These are phyloP conservation scores for Candida orba DNA, from an alignment of 805 yeast genomes.

Conservation along the genomic window DNA sequence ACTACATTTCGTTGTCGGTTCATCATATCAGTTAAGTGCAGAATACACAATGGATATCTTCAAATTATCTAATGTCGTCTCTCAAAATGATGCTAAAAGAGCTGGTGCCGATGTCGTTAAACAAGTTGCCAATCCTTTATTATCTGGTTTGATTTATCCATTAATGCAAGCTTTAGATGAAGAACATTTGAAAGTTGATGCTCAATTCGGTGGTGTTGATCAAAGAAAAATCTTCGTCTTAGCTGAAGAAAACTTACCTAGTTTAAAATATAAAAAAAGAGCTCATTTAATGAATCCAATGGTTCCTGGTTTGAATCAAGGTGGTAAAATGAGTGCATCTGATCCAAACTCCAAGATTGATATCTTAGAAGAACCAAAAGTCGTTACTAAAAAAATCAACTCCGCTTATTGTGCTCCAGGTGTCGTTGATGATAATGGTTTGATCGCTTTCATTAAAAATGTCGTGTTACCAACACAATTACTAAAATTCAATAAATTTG, in stretches of 20 bases:
- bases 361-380: conserved; percentile 79
- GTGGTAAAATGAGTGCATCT: conserved; percentile 98
- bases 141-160: conserved; percentile 93
- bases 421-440: conserved; percentile 82
- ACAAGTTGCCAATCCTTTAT: conserved; percentile 89
- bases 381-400: conserved; percentile 82
- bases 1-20: conserved; percentile 77
- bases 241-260: conserved; percentile 88
- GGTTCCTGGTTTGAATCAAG: conserved; percentile 97
- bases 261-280: conserved; percentile 90
- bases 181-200: conserved; percentile 80
- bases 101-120: conserved; percentile 99
- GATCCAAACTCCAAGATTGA: conserved; percentile 98
- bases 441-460: conserved; percentile 75
- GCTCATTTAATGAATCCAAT: conserved; percentile 98
- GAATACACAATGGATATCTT: conserved; percentile 87
- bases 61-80: conserved; percentile 73
- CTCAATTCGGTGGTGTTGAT: conserved; percentile 98
- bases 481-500: conserved; percentile 55
- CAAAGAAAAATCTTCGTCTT: conserved; percentile 96
- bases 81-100: conserved; percentile 94
- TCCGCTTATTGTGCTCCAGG: conserved; percentile 97
- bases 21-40: conserved; percentile 75
- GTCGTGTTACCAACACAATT: conserved; percentile 84
- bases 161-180: conserved; percentile 98